These are phyloP conservation scores for Rhododendron henanense DNA, from an alignment of 148 eudicot genomes.

Conservation along the genomic window DNA sequence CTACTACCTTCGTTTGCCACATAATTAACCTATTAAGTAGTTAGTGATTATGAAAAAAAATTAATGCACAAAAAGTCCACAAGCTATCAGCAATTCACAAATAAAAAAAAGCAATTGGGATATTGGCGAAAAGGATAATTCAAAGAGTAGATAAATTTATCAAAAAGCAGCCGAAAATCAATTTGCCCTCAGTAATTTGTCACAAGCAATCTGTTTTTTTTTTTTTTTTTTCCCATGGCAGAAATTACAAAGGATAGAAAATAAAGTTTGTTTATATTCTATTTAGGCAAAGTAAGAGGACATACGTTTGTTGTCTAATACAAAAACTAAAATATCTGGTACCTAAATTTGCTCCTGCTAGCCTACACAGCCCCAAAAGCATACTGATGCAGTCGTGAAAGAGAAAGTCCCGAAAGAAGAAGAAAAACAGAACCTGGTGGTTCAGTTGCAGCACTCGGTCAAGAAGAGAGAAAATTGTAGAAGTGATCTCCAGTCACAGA, in stretches of 20 bases:
- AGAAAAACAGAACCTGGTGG: neutral
- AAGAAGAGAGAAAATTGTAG: neutral
- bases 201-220: neutral
- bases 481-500: neutral
- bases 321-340: neutral
- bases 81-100: neutral
- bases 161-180: neutral
- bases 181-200: neutral
- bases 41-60: neutral
- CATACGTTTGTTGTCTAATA: neutral
- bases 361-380: neutral
- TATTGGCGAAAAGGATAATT: no score
- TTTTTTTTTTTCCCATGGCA: neutral
- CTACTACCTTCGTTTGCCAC: neutral
- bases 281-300: neutral
- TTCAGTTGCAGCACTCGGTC: neutral
- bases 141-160: no score
- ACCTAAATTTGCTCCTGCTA: neutral
- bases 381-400: neutral
- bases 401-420: neutral
- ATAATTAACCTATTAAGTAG: neutral
- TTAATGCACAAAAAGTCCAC: neutral
- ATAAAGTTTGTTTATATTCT: neutral
- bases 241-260: neutral
- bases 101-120: neutral